These are phyloP conservation scores for Phytopythium mirpurense DNA, from an alignment of 352 stramenopile species.

Conservation along the genomic window DNA sequence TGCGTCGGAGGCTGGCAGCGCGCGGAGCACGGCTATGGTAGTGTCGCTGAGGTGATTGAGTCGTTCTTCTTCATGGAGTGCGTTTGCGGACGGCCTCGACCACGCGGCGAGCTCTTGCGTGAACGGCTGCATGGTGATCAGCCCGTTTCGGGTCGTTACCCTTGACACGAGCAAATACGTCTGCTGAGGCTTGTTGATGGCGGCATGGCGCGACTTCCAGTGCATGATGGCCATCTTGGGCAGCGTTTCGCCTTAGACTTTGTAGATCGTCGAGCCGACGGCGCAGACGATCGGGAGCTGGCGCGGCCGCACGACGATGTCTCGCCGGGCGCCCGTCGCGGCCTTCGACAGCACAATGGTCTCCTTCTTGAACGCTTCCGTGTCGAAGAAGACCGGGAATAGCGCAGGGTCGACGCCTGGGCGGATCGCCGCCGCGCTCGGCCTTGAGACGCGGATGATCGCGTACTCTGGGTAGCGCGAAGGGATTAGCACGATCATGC, in stretches of 20 bases:
- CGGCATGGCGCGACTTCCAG: constrained; percentile 8
- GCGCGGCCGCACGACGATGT: constrained; percentile 11
- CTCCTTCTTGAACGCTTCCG: background rate
- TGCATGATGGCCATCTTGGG: constrained; percentile 12
- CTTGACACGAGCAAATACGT: constrained; percentile 18
- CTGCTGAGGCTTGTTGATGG: constrained; percentile 13
- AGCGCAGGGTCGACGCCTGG: background rate
- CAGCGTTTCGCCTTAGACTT: constrained; percentile 19
- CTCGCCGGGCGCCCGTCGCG: background rate
- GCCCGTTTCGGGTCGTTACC: constrained; percentile 4
- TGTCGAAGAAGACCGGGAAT: background rate
- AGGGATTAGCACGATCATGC: background rate
- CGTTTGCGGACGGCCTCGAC: constrained; percentile 8
- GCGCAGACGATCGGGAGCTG: constrained; percentile 21
- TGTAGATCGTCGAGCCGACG: constrained; percentile 17
- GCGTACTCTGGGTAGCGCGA: background rate
- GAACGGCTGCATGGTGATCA: constrained; percentile 9
- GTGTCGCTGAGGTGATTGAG: constrained; percentile 4
- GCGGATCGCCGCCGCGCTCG: background rate
- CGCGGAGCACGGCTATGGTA: constrained; percentile 3
- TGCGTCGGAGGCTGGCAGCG: no score
- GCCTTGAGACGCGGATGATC: background rate
- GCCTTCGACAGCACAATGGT: background rate
- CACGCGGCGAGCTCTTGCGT: constrained; percentile 8
- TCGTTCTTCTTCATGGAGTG: constrained; percentile 13